Evolutionary conservation across 345 rosid species (phyloP), one percentile per base, ranked within the genome.

Genomic region (Pugionium dolabratum): DNA sequence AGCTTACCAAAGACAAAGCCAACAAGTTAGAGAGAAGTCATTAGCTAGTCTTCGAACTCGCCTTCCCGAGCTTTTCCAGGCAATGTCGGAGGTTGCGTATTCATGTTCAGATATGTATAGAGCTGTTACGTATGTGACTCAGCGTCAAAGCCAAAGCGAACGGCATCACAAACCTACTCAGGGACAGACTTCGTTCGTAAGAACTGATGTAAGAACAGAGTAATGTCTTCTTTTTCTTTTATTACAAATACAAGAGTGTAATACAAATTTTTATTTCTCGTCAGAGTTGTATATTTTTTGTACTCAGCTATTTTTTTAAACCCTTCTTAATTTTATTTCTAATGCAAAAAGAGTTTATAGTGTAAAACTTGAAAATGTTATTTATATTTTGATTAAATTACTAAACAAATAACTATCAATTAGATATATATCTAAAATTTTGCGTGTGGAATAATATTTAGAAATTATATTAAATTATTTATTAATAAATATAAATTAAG

Each of bases 1-100:
- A 54, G 82, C 78, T 4, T 83, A 86, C 72, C 66, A 57, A 47
- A 83, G 65, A 63, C 78, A 66, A 4, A 78, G 96, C 75, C 39
- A 48, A n/a, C 95, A 91, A 61, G 97, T 94, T 55, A 82, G 99
- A 71, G 88, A 84, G 54, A 94, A 90, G 75, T 86, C 97, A 5
- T 70, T 90, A 72, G 65, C 71, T 2, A 94, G 85, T 70, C 88
- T 90, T 31, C 80, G 69, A 62, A 78, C 80, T 62, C 84, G 86
- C 34, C 71, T 94, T 74, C 97, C 96, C 0, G 97, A 87, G 70
- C 84, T 94, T 28, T 94, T 87, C 62, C 56, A 35, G 70, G 82
- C 85, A 2, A 78, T 94, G 86, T 53, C 76, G 0, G 77, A 59
- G 39, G 74, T 82, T 49, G 80, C 99, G 2, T 40, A 1, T 27